Evolutionary conservation across 2,329 filamentous ascomycete species (phyloP), one percentile per base, ranked within the genome.

Genomic region (Aspergillus nomiae): DNA sequence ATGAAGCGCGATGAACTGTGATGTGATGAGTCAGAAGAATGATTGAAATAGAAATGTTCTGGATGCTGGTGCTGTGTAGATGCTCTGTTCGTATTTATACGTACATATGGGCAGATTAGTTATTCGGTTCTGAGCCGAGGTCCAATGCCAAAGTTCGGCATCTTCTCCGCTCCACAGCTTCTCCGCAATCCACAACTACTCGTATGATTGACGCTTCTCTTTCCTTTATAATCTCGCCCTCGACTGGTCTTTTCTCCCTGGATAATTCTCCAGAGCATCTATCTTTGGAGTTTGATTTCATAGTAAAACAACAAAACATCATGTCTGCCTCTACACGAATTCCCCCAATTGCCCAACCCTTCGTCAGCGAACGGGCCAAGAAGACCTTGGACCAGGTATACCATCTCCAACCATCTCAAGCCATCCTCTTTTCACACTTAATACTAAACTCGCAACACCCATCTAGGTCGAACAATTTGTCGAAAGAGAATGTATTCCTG

Each of bases 401-500:
- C 69, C 43, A 48, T 50, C 21, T 48, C 56, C 26, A 34, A 16
- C 58, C 46, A 48, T 50, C 21, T 45, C 59, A n/a, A 30, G 12
- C 58, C 43, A 30, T 21, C 46, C 21, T 48, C 45, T 14, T 12
- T 41, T 26, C 12, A 19, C 11, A 2, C 11, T 30, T 30, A 21
- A 53, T 28, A 38, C 57, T 46, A 55, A 63, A 64, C 65, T 4
- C 34, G 66, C 45, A 41, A 50, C 24, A 54, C 3, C 3, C 21
- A 26, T 67, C 87, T 67, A 88, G 86, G 92, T 99, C 70, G 92
- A 94, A 83, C 92, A 93, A 79, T 99, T 99, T 73, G 95, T 99
- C 71, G 92, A 98, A 76, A 94, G 97, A 80, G 94, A 97, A 84
- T 99, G 91, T 78, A 90, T 93, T 69, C 91, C 90, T 64, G 91